Percentiles rank a stretch among this genome's conserved stretches.
These are phyloP conservation scores for Eucalyptus regnans DNA, from an alignment of 345 rosid species.

Conservation along the genomic window DNA sequence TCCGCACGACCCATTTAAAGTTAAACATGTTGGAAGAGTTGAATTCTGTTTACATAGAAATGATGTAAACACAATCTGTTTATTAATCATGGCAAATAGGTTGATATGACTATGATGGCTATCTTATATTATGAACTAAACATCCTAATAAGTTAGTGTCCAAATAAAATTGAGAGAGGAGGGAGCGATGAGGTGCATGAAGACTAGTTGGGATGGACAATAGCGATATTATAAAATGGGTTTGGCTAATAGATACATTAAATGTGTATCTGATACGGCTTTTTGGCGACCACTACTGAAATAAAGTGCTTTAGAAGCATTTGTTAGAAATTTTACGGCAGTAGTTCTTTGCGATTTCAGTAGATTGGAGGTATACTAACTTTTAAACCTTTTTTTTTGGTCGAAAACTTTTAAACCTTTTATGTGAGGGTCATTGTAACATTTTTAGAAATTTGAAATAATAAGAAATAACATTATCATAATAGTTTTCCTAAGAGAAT, in stretches of 20 bases:
- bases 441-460: not conserved
- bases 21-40: not conserved
- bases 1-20: not conserved
- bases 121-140: not conserved
- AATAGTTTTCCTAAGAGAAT: not conserved
- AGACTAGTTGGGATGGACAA: not conserved
- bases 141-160: fast-evolving
- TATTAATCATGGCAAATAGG: not conserved
- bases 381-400: not conserved
- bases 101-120: not conserved
- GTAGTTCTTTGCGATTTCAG: not conserved
- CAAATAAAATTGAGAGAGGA: not conserved
- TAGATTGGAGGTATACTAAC: not conserved
- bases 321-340: not conserved
- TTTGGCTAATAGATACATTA: not conserved
- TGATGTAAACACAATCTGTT: not conserved
- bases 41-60: not conserved
- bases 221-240: not conserved
- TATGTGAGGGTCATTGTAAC: not conserved
- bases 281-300: not conserved
- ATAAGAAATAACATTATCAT: not conserved
- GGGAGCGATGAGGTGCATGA: fast-evolving
- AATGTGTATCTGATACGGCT: not conserved
- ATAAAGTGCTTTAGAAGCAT: not conserved
- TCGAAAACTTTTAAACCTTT: not conserved